phyloP scores from a whole-genome alignment of 306 rosid species.

The Parietaria judaica region DNA sequence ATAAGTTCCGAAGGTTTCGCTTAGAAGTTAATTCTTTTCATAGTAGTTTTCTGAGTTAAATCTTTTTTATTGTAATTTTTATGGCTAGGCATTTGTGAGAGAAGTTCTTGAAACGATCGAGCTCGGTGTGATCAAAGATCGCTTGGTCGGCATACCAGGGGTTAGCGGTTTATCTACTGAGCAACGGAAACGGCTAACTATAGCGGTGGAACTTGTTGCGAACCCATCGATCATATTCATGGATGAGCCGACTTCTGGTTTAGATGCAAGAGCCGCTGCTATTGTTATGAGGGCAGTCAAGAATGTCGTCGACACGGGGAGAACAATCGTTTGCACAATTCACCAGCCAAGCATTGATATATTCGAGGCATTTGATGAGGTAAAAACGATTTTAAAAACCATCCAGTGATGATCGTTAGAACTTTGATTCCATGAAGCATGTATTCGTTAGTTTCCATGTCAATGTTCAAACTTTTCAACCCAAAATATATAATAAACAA shows the following conservation, averaged over 20 bases:
- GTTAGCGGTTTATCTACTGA: slow-evolving; percentile 70
- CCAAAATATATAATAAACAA: no score
- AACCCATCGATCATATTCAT: slow-evolving; percentile 79
- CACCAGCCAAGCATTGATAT: slow-evolving; percentile 80
- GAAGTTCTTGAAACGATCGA: slow-evolving; percentile 74
- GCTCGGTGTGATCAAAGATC: slow-evolving; percentile 55
- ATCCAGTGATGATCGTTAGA: neutral
- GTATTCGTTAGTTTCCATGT: neutral
- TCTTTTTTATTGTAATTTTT: no score
- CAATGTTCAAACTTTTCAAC: no score
- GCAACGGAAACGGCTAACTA: slow-evolving; percentile 71
- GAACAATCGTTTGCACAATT: slow-evolving; percentile 73
- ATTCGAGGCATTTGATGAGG: slow-evolving; percentile 82
- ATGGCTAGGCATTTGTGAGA: slow-evolving; percentile 52
- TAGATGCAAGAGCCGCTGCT: slow-evolving; percentile 81
- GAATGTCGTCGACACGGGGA: slow-evolving; percentile 63
- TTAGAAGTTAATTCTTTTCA: neutral
- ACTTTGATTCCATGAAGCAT: neutral
- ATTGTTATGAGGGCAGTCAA: slow-evolving; percentile 81
- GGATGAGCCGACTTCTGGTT: slow-evolving; percentile 85
- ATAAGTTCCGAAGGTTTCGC: no score
- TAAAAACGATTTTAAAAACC: slow-evolving; percentile 15
- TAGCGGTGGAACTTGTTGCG: slow-evolving; percentile 79
- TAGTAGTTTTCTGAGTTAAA: no score
- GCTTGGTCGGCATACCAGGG: slow-evolving; percentile 58